Base-by-base conservation (phyloP, 306 rosid species). In the Arachis hypogaea region DNA sequence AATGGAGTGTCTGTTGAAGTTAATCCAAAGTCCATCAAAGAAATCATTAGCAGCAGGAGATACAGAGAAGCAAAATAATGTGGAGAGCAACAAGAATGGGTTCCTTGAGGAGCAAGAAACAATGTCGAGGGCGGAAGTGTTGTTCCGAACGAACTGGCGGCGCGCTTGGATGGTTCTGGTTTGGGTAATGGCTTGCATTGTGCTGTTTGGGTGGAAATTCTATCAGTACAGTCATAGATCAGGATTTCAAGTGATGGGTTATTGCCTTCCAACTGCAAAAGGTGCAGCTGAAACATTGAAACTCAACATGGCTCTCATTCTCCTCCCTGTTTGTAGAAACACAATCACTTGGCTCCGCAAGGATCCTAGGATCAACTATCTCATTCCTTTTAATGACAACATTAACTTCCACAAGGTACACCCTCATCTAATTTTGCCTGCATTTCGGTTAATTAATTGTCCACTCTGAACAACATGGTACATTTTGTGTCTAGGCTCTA, bases 201-300 rank as follows among this genome's bases (percentile, higher is more conserved):
- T 72, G 45, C 81, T 93, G 0, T 93, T 93, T 80, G 68, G 81
- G 5, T 90, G 96, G 97, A 93, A 93, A 82, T 93, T 93, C 80
- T 56, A 78, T 54, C 92, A 93, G 30, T 93, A 90, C 28, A 63
- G 87, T 1, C 74, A 79, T 5, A 82, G 89, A 74, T 59, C 84
- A 47, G 93, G 92, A 1, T 90, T 90, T 79, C 82, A 88, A 83
- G 92, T 93, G 7, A 88, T 93, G 96, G 97, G 98, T n/a, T 88
- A 90, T 43, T 93, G 97, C 66, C 72, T 93, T 68, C 85, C 93
- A 41, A 87, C 93, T 4, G 90, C 97, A 51, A 93, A 93, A 82
- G 97, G 97, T 54, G 92, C 97, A 6, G 96, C 97, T 11, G 98
- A 93, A 77, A 93, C 93, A 12, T 74, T 93, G 46, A 93, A 90